Evolutionary conservation across 768 basidiomycete genomes (phyloP), one percentile per base, ranked within the genome.

Genomic region (Heimioporus sp.): DNA sequence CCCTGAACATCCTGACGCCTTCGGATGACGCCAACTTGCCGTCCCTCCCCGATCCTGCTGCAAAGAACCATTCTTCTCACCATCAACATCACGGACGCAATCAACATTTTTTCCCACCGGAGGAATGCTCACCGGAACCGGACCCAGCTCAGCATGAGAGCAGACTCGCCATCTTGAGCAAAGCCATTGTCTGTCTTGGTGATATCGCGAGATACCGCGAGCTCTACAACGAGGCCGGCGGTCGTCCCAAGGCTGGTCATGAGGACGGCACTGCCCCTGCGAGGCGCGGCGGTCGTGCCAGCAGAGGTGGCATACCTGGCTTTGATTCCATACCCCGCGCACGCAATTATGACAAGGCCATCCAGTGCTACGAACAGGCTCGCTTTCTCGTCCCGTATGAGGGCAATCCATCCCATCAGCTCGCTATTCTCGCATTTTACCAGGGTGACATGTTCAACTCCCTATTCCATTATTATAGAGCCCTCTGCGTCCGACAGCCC

Each of bases 201-300:
- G 97, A 99, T 63, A 86, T 99, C 43, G 90, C 93, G 53, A 80
- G 97, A 38, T 99, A 99, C 71, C 80, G 87, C 51, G 95, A 98
- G 61, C 82, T 88, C 38, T 97, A 96, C 62, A 89, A 85, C 61
- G 91, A 92, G 56, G 70, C 77, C 45, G 78, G 81, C 28, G 79
- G 85, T 20, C 76, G 86, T 47, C 77, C 85, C 16, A 80, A 76
- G 59, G 85, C 81, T 0, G 86, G 86, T 16, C 84, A 86, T 37
- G 86, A 90, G 57, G 84, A 86, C 36, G 75, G 76, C 1, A 63
- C 70, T 8, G 62, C 35, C 0, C 58, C 67, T 37, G 49, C 71
- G 51, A 60, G 64, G 60, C 72, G 73, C 55, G 78, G 71, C 52
- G 72, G 74, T 15, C 74, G 77, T 43, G 74, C 73, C 48, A 74